These are phyloP conservation scores for Primulina tabacum DNA, from an alignment of 257 asterid species.

Conservation along the genomic window DNA sequence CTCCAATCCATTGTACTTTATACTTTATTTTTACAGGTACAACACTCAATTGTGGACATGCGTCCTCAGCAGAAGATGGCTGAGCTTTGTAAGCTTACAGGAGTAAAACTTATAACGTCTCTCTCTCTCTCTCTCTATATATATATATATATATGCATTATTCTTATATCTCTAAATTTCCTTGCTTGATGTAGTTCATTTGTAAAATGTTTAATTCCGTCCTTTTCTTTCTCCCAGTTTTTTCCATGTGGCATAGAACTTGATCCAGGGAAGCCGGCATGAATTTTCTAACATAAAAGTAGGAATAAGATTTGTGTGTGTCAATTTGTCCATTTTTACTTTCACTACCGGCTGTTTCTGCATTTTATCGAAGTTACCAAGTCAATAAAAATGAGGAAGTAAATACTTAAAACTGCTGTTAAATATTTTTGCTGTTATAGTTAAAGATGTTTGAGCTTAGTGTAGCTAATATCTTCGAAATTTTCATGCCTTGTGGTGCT, in stretches of 20 bases:
- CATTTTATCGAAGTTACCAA: background rate
- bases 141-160: background rate
- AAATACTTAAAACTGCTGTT: background rate
- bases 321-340: background rate
- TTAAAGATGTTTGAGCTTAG: slow-evolving; percentile 7
- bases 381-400: too few relatives aligned
- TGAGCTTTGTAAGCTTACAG: slow-evolving; percentile 77
- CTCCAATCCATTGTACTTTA: slow-evolving; percentile 1
- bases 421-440: background rate
- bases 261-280: too few relatives aligned
- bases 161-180: too few relatives aligned
- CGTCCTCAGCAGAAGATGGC: slow-evolving; percentile 99
- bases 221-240: too few relatives aligned
- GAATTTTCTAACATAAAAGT: too few relatives aligned
- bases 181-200: too few relatives aligned
- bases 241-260: too few relatives aligned
- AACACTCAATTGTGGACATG: slow-evolving; percentile 95
- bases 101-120: slow-evolving; percentile 96
- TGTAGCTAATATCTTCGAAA: background rate
- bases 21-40: slow-evolving; percentile 60
- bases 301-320: background rate
- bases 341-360: background rate
- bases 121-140: slow-evolving; percentile 27
- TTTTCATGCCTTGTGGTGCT: slow-evolving; percentile 22
- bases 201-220: too few relatives aligned